Evolutionary conservation across 306 rosid genomes (phyloP).

Genomic region (Cicer bijugum): DNA sequence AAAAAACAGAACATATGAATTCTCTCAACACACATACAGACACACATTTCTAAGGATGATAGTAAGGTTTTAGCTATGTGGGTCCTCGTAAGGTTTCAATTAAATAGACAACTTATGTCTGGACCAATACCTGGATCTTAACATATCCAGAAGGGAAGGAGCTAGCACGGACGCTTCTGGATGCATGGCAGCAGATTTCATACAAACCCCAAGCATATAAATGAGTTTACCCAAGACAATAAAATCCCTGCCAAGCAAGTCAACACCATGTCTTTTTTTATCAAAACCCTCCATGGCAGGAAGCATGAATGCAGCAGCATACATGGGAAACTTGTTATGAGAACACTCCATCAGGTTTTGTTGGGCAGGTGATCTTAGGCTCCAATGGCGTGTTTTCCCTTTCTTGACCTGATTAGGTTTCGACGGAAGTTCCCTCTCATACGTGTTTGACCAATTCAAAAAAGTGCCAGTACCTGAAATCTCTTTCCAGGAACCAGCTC

Average conservation of each 20-base stretch:
- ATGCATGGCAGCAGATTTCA: slow-evolving; percentile 93
- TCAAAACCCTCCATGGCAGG: slow-evolving; percentile 97
- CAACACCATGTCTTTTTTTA: slow-evolving; percentile 90
- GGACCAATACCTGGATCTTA: slow-evolving; percentile 71
- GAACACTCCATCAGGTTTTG: slow-evolving; percentile 69
- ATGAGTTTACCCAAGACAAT: slow-evolving; percentile 87
- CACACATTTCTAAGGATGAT: background rate
- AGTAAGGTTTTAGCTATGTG: slow-evolving; percentile 25
- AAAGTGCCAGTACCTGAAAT: slow-evolving; percentile 65
- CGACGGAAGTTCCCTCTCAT: slow-evolving; percentile 82
- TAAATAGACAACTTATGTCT: slow-evolving; percentile 35
- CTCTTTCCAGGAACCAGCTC: slow-evolving; percentile 88
- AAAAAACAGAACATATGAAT: slow-evolving; percentile 24
- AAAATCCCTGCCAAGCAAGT: slow-evolving; percentile 91
- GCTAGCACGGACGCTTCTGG: slow-evolving; percentile 91
- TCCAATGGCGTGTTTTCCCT: slow-evolving; percentile 91
- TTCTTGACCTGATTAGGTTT: slow-evolving; percentile 65
- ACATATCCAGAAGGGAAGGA: slow-evolving; percentile 80
- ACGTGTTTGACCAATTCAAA: slow-evolving; percentile 82
- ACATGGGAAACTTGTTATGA: slow-evolving; percentile 83
- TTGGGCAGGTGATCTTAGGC: slow-evolving; percentile 55
- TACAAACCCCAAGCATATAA: slow-evolving; percentile 88
- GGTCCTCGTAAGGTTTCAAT: slow-evolving; percentile 28
- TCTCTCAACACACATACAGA: background rate
- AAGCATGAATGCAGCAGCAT: slow-evolving; percentile 97